Percentiles rank a stretch among this genome's conserved stretches.
Evolutionary conservation across 306 rosid genomes (phyloP).

Genomic region (Herpetospermum pedunculosum): DNA sequence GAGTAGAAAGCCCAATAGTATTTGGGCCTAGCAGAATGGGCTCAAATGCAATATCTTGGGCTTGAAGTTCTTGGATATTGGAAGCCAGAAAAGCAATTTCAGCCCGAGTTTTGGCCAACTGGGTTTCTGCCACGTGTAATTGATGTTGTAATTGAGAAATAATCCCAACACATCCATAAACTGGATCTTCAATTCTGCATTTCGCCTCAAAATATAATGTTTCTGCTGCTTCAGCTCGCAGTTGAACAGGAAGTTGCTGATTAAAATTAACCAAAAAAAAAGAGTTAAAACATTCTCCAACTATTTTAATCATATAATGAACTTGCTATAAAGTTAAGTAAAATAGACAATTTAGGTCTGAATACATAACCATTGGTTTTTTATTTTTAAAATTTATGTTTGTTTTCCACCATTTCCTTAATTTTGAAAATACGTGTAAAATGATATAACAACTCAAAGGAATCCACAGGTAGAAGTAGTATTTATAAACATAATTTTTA

Average conservation of each 20-base stretch:
- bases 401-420: too few relatives aligned
- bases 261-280: background rate
- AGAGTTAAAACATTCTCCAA: background rate
- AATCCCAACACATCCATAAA: slow-evolving; percentile 58
- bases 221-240: slow-evolving; percentile 46
- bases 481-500: too few relatives aligned
- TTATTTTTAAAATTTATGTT: too few relatives aligned
- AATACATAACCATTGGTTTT: too few relatives aligned
- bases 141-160: slow-evolving; percentile 41
- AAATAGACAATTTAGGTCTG: too few relatives aligned
- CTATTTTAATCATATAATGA: background rate
- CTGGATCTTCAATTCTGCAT: slow-evolving; percentile 46
- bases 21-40: slow-evolving; percentile 16
- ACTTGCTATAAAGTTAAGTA: background rate
- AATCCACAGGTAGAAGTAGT: too few relatives aligned
- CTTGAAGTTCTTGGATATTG: slow-evolving; percentile 9
- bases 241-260: slow-evolving; percentile 36
- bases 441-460: too few relatives aligned
- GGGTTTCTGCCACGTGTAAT: slow-evolving; percentile 27
- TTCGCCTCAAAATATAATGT: slow-evolving; percentile 44
- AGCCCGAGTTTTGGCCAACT: slow-evolving; percentile 38
- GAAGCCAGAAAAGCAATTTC: slow-evolving; percentile 21
- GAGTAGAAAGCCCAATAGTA: slow-evolving; percentile 4
- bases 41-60: background rate
- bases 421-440: too few relatives aligned